Conservation (phyloP, 75 land plant species). For the Chamaecyparis obtusa region DNA sequence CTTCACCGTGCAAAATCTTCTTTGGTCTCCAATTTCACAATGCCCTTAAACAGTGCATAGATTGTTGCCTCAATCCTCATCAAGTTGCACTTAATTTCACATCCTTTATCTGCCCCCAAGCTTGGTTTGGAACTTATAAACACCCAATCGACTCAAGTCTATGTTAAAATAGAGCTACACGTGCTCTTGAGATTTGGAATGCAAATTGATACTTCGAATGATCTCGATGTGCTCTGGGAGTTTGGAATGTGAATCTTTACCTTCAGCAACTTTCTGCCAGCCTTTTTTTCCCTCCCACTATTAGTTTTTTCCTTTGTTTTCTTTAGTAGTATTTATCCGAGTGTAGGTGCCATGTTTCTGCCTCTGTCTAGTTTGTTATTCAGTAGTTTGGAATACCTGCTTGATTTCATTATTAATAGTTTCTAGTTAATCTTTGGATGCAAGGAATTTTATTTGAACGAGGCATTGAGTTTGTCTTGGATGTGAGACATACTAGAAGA, state of each 20-base stretch:
- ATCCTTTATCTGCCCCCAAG: too few species aligned
- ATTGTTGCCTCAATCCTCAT: background rate
- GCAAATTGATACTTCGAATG: background rate
- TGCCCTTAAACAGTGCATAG: background rate
- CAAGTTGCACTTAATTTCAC: too few species aligned
- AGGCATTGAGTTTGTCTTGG: background rate
- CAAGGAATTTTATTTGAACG: too few species aligned
- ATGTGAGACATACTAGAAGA: background rate
- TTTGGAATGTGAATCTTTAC: background rate
- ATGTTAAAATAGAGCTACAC: background rate
- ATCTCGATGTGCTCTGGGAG: background rate
- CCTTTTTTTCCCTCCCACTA: background rate
- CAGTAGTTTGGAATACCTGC: background rate
- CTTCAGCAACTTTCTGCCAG: background rate
- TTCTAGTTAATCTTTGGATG: background rate
- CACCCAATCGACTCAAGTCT: background rate
- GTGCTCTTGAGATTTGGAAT: background rate
- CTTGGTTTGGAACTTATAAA: background rate
- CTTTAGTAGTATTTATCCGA: background rate
- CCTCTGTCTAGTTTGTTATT: background rate
- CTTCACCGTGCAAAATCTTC: background rate
- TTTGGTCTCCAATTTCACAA: background rate
- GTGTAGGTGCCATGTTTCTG: background rate
- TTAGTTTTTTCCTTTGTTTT: background rate
- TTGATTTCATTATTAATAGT: background rate